Evolutionary conservation across 352 stramenopile genomes (phyloP), one percentile per base, ranked within the genome.

Genomic region (Phytophthora macrochlamydospora): DNA sequence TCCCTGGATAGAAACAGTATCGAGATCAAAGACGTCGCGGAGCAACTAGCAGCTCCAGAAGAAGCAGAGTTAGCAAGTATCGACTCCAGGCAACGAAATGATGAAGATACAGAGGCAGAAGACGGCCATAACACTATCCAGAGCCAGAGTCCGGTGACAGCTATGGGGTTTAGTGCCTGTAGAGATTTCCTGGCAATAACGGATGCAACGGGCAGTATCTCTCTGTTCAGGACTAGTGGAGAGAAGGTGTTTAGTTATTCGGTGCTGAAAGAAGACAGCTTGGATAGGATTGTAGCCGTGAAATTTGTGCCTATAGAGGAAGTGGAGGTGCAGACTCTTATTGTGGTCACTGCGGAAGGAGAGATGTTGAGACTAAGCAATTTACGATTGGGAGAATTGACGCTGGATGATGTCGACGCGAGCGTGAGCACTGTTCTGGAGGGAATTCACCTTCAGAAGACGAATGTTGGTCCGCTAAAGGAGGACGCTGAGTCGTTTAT

Each of bases 101-200:
- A 40, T 40, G 35, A 11, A 40, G 35, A 43, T 4, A 37, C 37
- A 13, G 4, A 28, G 40, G 46, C 6, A 52, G 49, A 69, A 30
- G n/a, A 3, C 11, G 7, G 32, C 80, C 70, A 66, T 32, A 55
- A 48, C 7, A 33, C 24, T 5, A 73, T 83, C 32, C 7, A 38
- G 24, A 7, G 65, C 0, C 37, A 49, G 9, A 40, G 69, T 28
- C 42, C 56, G 11, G 66, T 79, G 13, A 33, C 59, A 51, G 70
- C 65, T 11, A 48, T 81, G 54, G 56, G 69, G 7, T 76, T 83
- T 18, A 83, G 73, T 37, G 50, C 35, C n/a, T 81, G 73, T 52
- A 72, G 75, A 9, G 51, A 51, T 2, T 81, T 69, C 29, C 18
- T 83, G 14, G 75, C 75, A 12, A 44, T 81, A 14, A 69, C 66